Conservation (phyloP, 345 rosid species). For the Gossypium arboreum region DNA sequence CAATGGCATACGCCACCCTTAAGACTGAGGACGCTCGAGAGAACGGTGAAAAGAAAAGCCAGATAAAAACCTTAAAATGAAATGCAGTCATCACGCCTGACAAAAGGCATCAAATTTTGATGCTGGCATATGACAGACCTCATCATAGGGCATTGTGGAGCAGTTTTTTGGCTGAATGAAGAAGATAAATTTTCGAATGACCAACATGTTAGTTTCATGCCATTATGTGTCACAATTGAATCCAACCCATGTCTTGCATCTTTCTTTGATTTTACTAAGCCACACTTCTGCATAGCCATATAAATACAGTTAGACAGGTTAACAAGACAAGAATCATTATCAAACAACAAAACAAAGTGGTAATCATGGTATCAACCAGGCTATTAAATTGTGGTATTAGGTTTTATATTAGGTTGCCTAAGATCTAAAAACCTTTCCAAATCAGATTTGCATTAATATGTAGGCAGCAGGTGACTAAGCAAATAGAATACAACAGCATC, state of each 20-base stretch:
- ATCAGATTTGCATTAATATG: background rate
- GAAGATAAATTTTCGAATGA: conserved; percentile 35
- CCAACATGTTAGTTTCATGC: conserved; percentile 45
- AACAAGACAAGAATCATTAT: background rate
- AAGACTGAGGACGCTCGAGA: background rate
- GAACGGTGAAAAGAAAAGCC: background rate
- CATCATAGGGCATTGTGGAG: conserved; percentile 43
- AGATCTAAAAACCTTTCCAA: too few species aligned
- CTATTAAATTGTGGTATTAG: background rate
- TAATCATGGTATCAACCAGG: background rate
- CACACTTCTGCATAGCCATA: conserved; percentile 41
- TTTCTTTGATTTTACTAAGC: conserved; percentile 74
- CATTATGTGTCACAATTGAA: conserved; percentile 80
- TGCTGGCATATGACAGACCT: conserved; percentile 29
- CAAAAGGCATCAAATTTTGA: too few species aligned
- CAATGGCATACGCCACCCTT: conserved; percentile 41
- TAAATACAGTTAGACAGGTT: background rate
- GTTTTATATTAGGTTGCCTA: too few species aligned
- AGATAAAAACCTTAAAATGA: background rate
- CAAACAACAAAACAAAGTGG: background rate
- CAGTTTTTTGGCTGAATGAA: conserved; percentile 38
- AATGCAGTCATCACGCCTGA: too few species aligned
- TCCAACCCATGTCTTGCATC: conserved; percentile 71
- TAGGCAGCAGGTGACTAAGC: background rate
- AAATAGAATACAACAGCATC: background rate